These are phyloP conservation scores for Kappamyces sp. DNA, from an alignment of 192 early-diverging fungal genomes.

Conservation along the genomic window DNA sequence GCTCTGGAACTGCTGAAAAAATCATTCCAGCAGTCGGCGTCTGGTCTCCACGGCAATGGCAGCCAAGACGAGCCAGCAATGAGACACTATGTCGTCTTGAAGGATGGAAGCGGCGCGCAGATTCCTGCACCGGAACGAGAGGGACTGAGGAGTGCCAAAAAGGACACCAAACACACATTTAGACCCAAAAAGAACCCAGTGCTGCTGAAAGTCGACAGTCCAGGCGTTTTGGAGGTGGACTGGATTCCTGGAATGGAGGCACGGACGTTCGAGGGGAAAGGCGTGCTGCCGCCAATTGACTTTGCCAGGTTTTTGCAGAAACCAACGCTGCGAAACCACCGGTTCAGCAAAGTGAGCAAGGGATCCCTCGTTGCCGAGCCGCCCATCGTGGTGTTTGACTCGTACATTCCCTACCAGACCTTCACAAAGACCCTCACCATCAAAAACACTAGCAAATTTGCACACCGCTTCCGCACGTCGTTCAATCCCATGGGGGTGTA, in stretches of 20 bases:
- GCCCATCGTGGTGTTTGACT: conserved; percentile 28
- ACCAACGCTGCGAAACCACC: background rate
- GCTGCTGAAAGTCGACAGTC: background rate
- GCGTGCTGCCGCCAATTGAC: background rate
- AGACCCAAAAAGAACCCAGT: background rate
- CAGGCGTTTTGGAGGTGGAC: conserved; percentile 6
- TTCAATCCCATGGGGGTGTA: conserved; percentile 7
- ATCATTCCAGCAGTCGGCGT: no score
- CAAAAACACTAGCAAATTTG: conserved; percentile 34
- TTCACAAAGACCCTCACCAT: conserved; percentile 37
- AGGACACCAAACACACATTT: background rate
- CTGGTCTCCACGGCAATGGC: no score
- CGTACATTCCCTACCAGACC: conserved; percentile 38
- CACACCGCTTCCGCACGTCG: conserved; percentile 29
- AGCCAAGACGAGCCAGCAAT: no score
- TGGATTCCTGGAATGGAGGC: background rate
- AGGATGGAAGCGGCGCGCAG: no score
- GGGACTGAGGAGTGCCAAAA: no score
- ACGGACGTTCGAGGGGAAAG: no score
- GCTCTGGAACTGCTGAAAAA: no score
- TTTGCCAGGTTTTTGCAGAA: background rate
- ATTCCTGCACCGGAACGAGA: no score
- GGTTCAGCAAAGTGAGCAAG: background rate
- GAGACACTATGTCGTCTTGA: no score
- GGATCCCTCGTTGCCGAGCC: conserved; percentile 31